Evolutionary conservation across 805 yeast genomes (phyloP), one percentile per base, ranked within the genome.

Genomic region (Zygotorulaspora sp.): DNA sequence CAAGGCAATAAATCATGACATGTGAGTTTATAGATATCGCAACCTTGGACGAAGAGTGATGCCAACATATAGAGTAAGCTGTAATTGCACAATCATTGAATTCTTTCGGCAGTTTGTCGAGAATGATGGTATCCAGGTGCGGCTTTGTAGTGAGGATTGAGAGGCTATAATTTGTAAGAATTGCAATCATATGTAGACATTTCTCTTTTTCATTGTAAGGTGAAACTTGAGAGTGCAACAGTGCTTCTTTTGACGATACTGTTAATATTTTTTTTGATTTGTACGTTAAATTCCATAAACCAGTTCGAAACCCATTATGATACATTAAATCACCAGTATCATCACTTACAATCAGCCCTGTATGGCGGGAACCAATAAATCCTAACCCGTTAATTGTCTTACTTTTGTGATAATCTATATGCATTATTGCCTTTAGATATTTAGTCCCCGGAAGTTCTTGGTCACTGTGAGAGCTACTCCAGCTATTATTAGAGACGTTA

Each of bases 221-320:
- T 13, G 45, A 45, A 14, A 41, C 15, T 21, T 35, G 33, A 2
- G 52, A 40, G 17, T 26, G 31, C 3, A 48, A 30, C 5, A 47
- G 32, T 6, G 35, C 35, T 27, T 47, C 50, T 6, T 38, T 36
- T 7, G 43, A 26, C n/a, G 53, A 41, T 2, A 48, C 32, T 7
- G 26, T 37, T 11, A 49, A 24, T 1, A 59, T 22, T 14, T 31
- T 28, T 28, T 45, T 51, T 2, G 61, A 42, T 14, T 31, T 47
- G 30, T 57, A 57, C 2, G 52, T 46, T 16, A 61, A 35, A 21
- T 42, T 32, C 63, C 61, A 30, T 27, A 50, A 32, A 29, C 46
- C 52, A 24, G 77, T 69, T 40, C 80, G 70, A 30, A 71, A 66
- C 1, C 82, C 82, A 50, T 75, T 74, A 55, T 89, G 96, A 45